Evolutionary conservation across 2,329 filamentous ascomycete genomes (phyloP).

Genomic region (Venturia carpophila): DNA sequence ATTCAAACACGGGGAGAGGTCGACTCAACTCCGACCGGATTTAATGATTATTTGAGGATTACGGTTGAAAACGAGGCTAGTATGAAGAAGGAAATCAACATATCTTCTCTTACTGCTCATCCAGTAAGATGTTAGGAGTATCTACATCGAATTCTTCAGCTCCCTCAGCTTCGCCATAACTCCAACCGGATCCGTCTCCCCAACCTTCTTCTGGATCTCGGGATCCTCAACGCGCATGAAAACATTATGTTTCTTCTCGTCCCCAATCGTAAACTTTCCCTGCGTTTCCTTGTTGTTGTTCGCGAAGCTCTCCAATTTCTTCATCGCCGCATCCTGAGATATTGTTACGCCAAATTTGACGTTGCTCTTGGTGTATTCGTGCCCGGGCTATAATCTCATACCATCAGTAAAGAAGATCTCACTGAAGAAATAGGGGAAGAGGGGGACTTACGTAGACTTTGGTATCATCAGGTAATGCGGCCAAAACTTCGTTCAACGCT

Average conservation of each 20-base stretch:
- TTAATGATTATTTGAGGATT: no score
- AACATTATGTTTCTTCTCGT: constrained; percentile 96
- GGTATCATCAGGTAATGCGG: constrained; percentile 76
- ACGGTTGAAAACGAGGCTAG: no score
- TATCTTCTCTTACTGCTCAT: no score
- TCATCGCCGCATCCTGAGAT: constrained; percentile 63
- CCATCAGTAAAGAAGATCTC: background rate
- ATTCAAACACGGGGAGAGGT: no score
- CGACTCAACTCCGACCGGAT: no score
- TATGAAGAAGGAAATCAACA: no score
- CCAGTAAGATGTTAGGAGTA: background rate
- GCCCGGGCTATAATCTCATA: constrained; percentile 59
- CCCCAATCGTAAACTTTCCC: constrained; percentile 91
- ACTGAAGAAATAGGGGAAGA: background rate
- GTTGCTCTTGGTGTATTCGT: constrained; percentile 97
- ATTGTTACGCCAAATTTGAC: constrained; percentile 80
- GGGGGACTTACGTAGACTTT: constrained; percentile 66
- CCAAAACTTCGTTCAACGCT: constrained; percentile 80
- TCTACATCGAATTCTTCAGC: constrained; percentile 66
- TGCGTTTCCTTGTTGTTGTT: constrained; percentile 79
- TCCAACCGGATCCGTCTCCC: constrained; percentile 68
- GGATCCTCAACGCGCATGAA: constrained; percentile 90
- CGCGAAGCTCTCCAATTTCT: constrained; percentile 69
- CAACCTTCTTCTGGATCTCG: constrained; percentile 73
- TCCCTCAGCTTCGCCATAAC: constrained; percentile 82